Base-by-base conservation (phyloP, 2,329 filamentous ascomycete species). In the Stachybotrys chlorohalonatus region DNA sequence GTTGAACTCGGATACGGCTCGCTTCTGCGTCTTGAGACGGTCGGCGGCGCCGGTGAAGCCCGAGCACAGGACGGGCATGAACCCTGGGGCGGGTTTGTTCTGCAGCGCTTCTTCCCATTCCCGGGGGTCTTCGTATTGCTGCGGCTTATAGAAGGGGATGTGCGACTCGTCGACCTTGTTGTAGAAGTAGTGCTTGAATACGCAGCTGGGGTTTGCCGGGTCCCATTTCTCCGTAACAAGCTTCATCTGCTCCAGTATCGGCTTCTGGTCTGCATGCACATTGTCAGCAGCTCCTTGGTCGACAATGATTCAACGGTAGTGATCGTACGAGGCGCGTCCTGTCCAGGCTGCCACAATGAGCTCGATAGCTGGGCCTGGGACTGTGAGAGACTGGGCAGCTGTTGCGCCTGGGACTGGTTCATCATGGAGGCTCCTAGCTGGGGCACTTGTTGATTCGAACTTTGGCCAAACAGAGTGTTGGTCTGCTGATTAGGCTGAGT, bases 81-180 rank as follows among this genome's bases (percentile, higher is more conserved):
- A 90, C 53, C 85, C 85, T 8, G 85, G 79, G 45, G 81, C 86
- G 5, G 90, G 90, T 72, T 92, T 91, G 65, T 87, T 87, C 61
- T 87, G 82, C 31, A 93, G 79, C 0, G 90, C 90, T 62, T 91
- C 87, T 64, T 95, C 90, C 88, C 89, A 95, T 65, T 89, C 88
- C 59, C 83, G 81, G 45, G 86, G 82, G 65, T 92, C 85, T 66
- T 94, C 90, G 61, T 82, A 76, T 1, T 83, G 75, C 15, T 81
- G 77, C 2, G 87, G 87, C 59, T 85, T 82, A 70, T 88, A 92
- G 69, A 87, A 91, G 11, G 87, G 87, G n/a, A 87, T 85, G 66
- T 81, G 80, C 53, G 83, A 81, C 63, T 87, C 83, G 59, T 87
- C 85, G 58, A 92, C 88, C 60, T 89, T 84, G 73, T 94, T 94